Base-by-base conservation (phyloP, 495 filamentous ascomycete species). In the Aspergillus asperescens region DNA sequence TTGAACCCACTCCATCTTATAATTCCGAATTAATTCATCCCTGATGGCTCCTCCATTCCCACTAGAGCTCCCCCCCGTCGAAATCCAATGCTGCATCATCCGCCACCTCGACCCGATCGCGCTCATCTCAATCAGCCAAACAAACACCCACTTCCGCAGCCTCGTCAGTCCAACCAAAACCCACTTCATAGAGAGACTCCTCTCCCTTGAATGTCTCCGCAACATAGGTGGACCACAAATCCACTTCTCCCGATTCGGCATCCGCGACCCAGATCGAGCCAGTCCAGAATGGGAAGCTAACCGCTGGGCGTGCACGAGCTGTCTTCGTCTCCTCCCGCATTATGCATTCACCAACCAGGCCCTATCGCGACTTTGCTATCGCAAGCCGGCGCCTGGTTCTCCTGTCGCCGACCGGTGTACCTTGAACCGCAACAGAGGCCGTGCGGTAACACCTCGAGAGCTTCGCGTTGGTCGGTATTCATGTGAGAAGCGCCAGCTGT, bases 1-100 rank as follows among this genome's bases (percentile, higher is more conserved):
- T n/a, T n/a, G n/a, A n/a, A n/a, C n/a, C n/a, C n/a, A n/a, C n/a
- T n/a, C n/a, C n/a, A n/a, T n/a, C n/a, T n/a, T n/a, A n/a, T n/a
- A n/a, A n/a, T n/a, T n/a, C n/a, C n/a, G n/a, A n/a, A n/a, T n/a
- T n/a, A n/a, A n/a, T n/a, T n/a, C n/a, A n/a, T n/a, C n/a, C n/a
- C n/a, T n/a, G n/a, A n/a, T n/a, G n/a, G n/a, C n/a, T n/a, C n/a
- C n/a, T n/a, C n/a, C 29, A 5, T 31, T 31, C 29, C 29, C 29
- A 2, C 29, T 46, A 8, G 43, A 20, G 9, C n/a, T 7, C 16
- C 43, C 32, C 28, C 43, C 43, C 7, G 5, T 12, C 43, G 43
- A 46, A 46, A n/a, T 46, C 27, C 43, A 46, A 27, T 46, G 43
- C 28, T 5, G 15, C 15, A 32, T 46, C 20, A 46, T 46, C 18